Evolutionary conservation across 2,329 filamentous ascomycete genomes (phyloP).

Genomic region (Aureobasidium vineae): DNA sequence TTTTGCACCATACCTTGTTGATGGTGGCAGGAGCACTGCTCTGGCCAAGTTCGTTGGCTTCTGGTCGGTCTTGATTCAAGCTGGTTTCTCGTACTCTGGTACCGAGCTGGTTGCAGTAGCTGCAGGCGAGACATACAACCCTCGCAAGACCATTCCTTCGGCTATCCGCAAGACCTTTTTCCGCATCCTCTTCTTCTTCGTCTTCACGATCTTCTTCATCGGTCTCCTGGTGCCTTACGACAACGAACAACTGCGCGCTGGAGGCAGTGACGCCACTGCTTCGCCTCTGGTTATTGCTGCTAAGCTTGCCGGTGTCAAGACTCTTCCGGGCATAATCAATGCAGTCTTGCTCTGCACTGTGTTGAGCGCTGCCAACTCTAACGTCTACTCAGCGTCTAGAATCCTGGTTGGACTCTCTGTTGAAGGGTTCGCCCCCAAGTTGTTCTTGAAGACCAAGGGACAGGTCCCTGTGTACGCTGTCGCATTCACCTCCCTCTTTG

Average conservation of each 20-base stretch:
- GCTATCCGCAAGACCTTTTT: constrained; percentile 42
- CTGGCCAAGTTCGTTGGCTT: constrained; percentile 47
- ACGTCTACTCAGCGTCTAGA: constrained; percentile 62
- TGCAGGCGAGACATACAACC: constrained; percentile 50
- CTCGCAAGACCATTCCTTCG: constrained; percentile 46
- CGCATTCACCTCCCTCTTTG: constrained; percentile 52
- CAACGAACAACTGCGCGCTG: constrained; percentile 40
- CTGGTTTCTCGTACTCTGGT: constrained; percentile 58
- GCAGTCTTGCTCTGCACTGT: constrained; percentile 62
- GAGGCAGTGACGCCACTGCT: constrained; percentile 40
- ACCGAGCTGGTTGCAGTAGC: constrained; percentile 56
- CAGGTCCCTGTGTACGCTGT: constrained; percentile 50
- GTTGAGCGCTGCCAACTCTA: constrained; percentile 54
- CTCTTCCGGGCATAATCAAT: constrained; percentile 64
- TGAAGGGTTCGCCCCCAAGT: constrained; percentile 46
- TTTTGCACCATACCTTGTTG: constrained; percentile 41
- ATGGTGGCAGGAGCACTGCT: constrained; percentile 31
- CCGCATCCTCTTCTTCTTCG: constrained; percentile 41
- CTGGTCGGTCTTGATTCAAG: constrained; percentile 57
- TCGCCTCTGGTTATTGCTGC: constrained; percentile 68
- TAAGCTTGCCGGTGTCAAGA: constrained; percentile 58
- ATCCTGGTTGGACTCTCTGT: constrained; percentile 65
- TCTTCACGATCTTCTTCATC: constrained; percentile 40
- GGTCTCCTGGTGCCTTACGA: constrained; percentile 39
- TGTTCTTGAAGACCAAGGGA: constrained; percentile 43